Evolutionary conservation across 208 protist genomes (phyloP), one percentile per base, ranked within the genome.

Genomic region (Wallacemonas collosoma): DNA sequence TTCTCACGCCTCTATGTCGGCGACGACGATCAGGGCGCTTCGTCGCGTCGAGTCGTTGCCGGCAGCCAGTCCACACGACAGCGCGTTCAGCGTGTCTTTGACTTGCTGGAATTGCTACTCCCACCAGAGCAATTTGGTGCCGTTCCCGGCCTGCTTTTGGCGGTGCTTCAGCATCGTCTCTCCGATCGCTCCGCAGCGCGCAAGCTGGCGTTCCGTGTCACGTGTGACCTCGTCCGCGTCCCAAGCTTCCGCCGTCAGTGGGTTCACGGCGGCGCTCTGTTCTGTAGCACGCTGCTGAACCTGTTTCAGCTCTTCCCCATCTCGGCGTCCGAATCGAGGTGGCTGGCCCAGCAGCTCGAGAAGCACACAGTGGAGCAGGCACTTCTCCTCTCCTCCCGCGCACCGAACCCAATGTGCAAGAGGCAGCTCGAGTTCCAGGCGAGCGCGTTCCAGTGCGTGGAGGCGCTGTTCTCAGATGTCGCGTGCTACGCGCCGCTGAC

Each of bases 221-320:
- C 47, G 17, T 41, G 40, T 26, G 68, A 74, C 50, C 74, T 79
- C 38, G 56, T 68, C 14, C 14, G 26, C 12, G 17, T 68, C 2
- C 65, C 36, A 1, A 60, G 50, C 50, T 74, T 79, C 48, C 68
- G 74, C 3, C 63, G 39, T 6, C 51, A 51, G 44, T 79, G 74
- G 74, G 74, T 71, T 17, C 63, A 47, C 36, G 68, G 74, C 50
- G 72, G 62, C 2, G 45, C 44, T 12, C 45, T 64, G 48, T 79
- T 71, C 68, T 62, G 26, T 3, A 79, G 74, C 64, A 79, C 74
- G 15, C 55, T 70, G 53, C 68, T 79, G 50, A 79, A 79, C 55
- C 54, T 74, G 17, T 79, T 68, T 48, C 50, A 47, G 50, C 2
- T 71, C 1, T 44, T 48, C 48, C 47, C 67, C 6, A 41, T 64